Evolutionary conservation across 179 eudicot genomes (phyloP), one percentile per base, ranked within the genome.

Genomic region (Spergularia azorica): DNA sequence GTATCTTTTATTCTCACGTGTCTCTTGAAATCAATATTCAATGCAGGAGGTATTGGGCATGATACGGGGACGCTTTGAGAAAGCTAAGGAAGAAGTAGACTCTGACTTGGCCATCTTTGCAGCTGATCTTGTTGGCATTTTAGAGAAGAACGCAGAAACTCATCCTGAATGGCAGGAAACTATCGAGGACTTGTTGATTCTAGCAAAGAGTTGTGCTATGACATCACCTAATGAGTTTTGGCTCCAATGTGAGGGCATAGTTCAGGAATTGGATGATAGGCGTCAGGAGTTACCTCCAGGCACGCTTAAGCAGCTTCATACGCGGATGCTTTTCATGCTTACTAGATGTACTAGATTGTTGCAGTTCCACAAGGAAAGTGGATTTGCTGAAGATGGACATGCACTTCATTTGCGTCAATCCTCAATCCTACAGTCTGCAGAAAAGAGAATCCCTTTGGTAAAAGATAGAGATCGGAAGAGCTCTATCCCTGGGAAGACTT

Each of bases 61-160:
- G 94, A 96, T 96, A 71, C 79, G 96, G 66, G 86, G 90, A 79
- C 94, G 89, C 76, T 96, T 96, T 85, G 98, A 96, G 89, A 96
- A 92, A 88, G 99, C 99, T 75, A 96, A 96, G 85, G 99, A 96
- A 85, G 99, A 96, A 89, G 99, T 96, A 32, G 98, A 96, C 77
- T 79, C 97, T 76, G 99, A 96, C 82, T 84, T 96, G 76, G 98
- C 90, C 15, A 78, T 92, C 38, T 94, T 94, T 84, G 99, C 99
- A 55, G 99, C 97, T 72, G 97, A 96, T 88, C 88, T 96, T 48
- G 91, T 96, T 77, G 96, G 97, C 72, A 66, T 89, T 77, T 83
- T 96, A 78, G 99, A 96, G 79, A 96, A 96, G 86, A 94, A 94
- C 86, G 87, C 91, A 17, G 97, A 90, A 77, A 88, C 72, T 71